Evolutionary conservation across 2,329 filamentous ascomycete genomes (phyloP).

Genomic region (Colletotrichum sansevieriae): DNA sequence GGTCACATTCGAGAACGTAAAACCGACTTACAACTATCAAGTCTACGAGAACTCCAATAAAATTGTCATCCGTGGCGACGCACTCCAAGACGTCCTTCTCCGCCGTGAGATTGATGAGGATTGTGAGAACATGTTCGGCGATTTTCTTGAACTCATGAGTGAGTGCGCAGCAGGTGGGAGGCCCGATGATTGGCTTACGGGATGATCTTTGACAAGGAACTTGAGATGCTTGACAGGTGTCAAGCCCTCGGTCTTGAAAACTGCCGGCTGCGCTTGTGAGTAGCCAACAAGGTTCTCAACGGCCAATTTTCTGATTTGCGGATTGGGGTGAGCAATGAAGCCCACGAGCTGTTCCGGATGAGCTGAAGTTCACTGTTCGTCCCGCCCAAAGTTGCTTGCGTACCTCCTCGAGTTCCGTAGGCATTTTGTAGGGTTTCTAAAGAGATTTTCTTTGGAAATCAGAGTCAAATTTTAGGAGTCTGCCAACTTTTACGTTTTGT

Average conservation of each 20-base stretch:
- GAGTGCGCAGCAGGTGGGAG: background rate
- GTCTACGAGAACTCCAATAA: constrained; percentile 79
- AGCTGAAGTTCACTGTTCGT: constrained; percentile 29
- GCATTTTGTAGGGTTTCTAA: constrained; percentile 64
- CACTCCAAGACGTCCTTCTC: constrained; percentile 81
- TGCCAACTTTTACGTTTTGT: constrained; percentile 22
- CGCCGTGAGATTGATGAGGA: constrained; percentile 87
- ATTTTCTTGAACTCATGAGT: constrained; percentile 71
- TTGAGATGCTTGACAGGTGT: constrained; percentile 89
- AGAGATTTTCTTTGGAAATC: too few relatives aligned
- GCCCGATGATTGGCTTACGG: constrained; percentile 63
- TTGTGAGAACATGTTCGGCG: constrained; percentile 91
- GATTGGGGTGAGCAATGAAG: constrained; percentile 93
- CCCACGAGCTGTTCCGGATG: constrained; percentile 80
- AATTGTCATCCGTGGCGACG: constrained; percentile 83
- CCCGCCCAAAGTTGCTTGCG: constrained; percentile 24
- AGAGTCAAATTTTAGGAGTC: background rate
- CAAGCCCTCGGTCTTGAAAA: constrained; percentile 87
- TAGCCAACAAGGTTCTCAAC: constrained; percentile 90
- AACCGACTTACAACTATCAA: constrained; percentile 76
- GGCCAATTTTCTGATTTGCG: constrained; percentile 88
- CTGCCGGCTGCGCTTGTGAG: constrained; percentile 75
- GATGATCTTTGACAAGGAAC: constrained; percentile 85
- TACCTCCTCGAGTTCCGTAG: constrained; percentile 83
- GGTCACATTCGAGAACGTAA: too few relatives aligned